These are phyloP conservation scores for Globisporangium spiculum DNA, from an alignment of 352 stramenopile species.

Conservation along the genomic window DNA sequence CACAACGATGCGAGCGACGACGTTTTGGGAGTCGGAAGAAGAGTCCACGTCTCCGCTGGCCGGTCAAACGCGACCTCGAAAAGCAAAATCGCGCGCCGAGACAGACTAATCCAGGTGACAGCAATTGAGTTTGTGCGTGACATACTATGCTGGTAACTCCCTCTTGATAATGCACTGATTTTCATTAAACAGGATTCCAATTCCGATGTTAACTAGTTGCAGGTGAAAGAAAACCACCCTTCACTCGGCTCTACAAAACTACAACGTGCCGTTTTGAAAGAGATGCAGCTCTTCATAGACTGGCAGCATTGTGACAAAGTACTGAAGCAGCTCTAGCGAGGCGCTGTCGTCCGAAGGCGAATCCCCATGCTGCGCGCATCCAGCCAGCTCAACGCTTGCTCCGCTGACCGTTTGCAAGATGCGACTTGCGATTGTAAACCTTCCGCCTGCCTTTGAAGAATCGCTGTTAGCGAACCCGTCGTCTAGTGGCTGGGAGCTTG, in stretches of 20 bases:
- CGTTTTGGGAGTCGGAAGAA: constrained; percentile 41
- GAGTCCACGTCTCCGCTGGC: constrained; percentile 17
- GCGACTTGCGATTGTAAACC: constrained; percentile 1
- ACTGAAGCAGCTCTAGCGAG: constrained; percentile 48
- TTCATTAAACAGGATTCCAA: background rate
- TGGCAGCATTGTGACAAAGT: constrained; percentile 48
- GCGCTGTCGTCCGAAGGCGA: constrained; percentile 20
- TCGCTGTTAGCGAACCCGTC: constrained; percentile 13
- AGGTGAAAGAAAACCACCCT: background rate
- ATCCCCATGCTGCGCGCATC: constrained; percentile 32
- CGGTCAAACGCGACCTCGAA: constrained; percentile 15
- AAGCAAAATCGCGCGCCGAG: constrained; percentile 49
- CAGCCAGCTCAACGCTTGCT: constrained; percentile 37
- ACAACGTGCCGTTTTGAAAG: constrained; percentile 16
- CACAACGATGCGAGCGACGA: constrained; percentile 1
- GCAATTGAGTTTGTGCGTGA: background rate
- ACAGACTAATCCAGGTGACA: constrained; percentile 33
- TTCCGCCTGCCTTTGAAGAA: background rate
- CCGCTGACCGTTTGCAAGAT: constrained; percentile 22
- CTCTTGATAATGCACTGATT: background rate
- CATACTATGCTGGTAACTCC: background rate
- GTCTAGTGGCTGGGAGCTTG: background rate
- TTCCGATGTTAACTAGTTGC: background rate
- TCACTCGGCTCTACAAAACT: background rate
- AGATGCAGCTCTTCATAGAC: constrained; percentile 68